A percentile compares a stretch with the other conserved stretches of the same genome.
Evolutionary conservation across 176 grass and related monocot genomes (phyloP).

Genomic region (Oryza brachyantha): DNA sequence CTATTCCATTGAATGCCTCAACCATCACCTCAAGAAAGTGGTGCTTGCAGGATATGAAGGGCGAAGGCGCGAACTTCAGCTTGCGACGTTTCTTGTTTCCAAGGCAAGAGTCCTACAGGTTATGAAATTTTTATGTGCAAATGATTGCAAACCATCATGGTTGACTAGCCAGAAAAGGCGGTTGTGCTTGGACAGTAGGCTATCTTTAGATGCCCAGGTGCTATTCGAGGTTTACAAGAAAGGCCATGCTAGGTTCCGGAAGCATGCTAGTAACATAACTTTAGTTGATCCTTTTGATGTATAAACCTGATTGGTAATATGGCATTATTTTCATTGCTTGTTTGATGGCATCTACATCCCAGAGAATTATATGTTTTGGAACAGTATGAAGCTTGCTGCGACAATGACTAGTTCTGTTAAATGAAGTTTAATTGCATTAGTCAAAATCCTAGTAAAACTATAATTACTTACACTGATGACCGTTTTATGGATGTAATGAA

Average conservation of each 20-base stretch:
- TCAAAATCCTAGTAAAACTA: background rate
- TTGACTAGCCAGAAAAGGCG: background rate
- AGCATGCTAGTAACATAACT: constrained; percentile 38
- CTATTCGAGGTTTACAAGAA: constrained; percentile 25
- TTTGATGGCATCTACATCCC: background rate
- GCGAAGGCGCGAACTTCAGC: constrained; percentile 19
- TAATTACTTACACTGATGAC: background rate
- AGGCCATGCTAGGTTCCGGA: background rate
- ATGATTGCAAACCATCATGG: constrained; percentile 28
- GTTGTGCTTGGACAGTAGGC: constrained; percentile 10
- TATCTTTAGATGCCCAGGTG: constrained; percentile 29
- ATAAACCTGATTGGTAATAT: background rate
- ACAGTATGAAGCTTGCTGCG: background rate
- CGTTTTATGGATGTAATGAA: background rate
- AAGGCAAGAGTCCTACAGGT: constrained; percentile 36
- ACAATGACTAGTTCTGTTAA: background rate
- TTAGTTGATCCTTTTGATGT: constrained; percentile 35
- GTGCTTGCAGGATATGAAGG: constrained; percentile 35
- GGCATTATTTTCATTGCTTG: background rate
- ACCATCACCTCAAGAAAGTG: constrained; percentile 35
- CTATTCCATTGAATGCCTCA: constrained; percentile 30
- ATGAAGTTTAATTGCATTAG: background rate
- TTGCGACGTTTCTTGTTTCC: constrained; percentile 32
- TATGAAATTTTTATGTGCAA: constrained; percentile 34
- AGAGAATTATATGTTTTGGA: background rate